Evolutionary conservation across 2,329 filamentous ascomycete species (phyloP), one percentile per base, ranked within the genome.

Genomic region (Pseudogymnoascus pannorum): DNA sequence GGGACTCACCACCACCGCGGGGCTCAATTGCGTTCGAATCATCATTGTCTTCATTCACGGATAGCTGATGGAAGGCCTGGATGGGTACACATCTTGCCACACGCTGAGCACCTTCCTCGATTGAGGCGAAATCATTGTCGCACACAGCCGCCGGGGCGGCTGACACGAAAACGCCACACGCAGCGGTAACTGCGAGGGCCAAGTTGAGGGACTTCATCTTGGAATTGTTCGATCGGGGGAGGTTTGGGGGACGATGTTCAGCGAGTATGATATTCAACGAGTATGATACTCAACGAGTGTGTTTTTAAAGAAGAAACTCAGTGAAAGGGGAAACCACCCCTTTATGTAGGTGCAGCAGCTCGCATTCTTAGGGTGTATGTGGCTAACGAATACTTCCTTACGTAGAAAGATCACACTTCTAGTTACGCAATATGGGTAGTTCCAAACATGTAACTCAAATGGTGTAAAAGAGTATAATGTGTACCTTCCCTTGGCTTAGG

Each of bases 161-260:
- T 5, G 48, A 18, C 26, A 54, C 48, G 16, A 54, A 16, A 26
- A 54, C 16, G 8, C 48, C 48, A 22, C 48, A 54, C 9, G 31
- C 48, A 31, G 48, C 48, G 9, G 48, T 54, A 18, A 54, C 48
- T 12, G 48, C 12, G 48, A 54, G 26, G 31, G 48, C 48, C 26
- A 54, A 54, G 26, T 33, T 54, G 14, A 54, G n/a, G 48, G 26
- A 31, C 48, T 54, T 54, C 48, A 54, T 54, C n/a, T 54, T 54
- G 26, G 11, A 33, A 31, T 31, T 31, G n/a, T 54, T 54, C n/a
- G 26, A 7, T 54, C 4, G 48, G n/a, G 18, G 31, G 26, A 31
- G 44, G 11, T 26, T n/a, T n/a, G n/a, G n/a, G n/a, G n/a, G n/a
- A 31, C n/a, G 26, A 54, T 54, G 31, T 54, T n/a, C 26, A 54